Evolutionary conservation across 2,329 filamentous ascomycete genomes (phyloP), one percentile per base, ranked within the genome.

Genomic region (Rhinocladiella similis): DNA sequence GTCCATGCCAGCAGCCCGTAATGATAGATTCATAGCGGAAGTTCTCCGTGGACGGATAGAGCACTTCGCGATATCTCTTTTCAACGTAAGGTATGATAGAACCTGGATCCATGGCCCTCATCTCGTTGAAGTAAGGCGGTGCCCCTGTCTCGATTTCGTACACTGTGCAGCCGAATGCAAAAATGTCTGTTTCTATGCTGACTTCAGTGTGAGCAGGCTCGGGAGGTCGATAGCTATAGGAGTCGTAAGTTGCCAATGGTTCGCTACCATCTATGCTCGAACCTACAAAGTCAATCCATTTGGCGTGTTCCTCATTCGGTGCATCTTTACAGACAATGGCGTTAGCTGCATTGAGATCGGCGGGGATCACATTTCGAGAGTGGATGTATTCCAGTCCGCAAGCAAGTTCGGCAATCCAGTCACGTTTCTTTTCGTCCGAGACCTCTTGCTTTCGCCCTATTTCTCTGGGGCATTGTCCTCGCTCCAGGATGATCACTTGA

Each of bases 321-420:
- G 3, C 27, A 36, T 36, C 47, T 39, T n/a, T n/a, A 22, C 3
- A 50, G 33, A 50, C 16, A 50, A 50, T 50, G 3, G 33, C 33
- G 19, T 50, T 50, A 33, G 47, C 35, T 5, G 47, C 47, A 22
- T 50, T 50, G 47, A 50, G 33, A 22, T 50, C 47, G 33, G 47
- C 47, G 18, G 41, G 47, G 7, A 50, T 18, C 9, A 50, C 33
- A 25, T 50, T 50, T 3, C 33, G 35, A 20, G 3, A 3, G 22
- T 50, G 47, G 3, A 50, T 27, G 33, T 50, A 39, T n/a, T 50
- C 3, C 33, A 50, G 16, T 5, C 47, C 47, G 13, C 27, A 20
- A 33, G 47, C 47, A 50, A 50, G 47, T 50, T 22, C 47, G 16
- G 3, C 16, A 22, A 50, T 7, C 29, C 47, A 50, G 2, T 50